Percentiles rank a stretch among this genome's conserved stretches.
Conservation (phyloP, 768 basidiomycete genomes). For the Paxillus ammoniavirescens region DNA sequence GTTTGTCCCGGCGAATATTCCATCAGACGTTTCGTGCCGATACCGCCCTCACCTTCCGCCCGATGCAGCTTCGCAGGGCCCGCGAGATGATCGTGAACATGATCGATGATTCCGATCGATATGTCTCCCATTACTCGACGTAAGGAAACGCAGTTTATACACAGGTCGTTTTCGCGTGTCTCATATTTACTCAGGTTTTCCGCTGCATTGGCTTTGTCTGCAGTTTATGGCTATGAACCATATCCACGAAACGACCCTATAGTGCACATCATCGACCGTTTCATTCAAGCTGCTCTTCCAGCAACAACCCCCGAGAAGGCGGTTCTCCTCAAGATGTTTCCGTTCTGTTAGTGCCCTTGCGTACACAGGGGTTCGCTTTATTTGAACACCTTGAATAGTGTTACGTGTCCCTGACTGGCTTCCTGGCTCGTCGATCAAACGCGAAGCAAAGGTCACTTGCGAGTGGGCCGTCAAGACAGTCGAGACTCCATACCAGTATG, state of each 20-base stretch:
- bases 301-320: not conserved
- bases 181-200: not conserved
- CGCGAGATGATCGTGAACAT: not conserved
- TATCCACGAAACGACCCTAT: constrained; percentile 5
- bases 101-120: not conserved
- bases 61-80: constrained; percentile 6
- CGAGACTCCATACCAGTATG: constrained; percentile 10
- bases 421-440: constrained; percentile 9
- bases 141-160: not conserved
- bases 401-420: constrained; percentile 19
- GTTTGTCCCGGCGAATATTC: constrained; percentile 1
- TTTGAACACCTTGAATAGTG: constrained; percentile 7
- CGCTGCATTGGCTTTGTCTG: not conserved
- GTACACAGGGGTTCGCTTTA: not conserved
- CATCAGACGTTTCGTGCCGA: constrained; percentile 3
- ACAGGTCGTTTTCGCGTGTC: not conserved
- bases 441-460: not conserved
- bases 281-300: not conserved
- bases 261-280: not conserved
- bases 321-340: constrained; percentile 5
- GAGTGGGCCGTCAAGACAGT: constrained; percentile 1
- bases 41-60: not conserved
- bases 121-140: not conserved
- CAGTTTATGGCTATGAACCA: constrained; percentile 4
- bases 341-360: constrained; percentile 4